Conservation (phyloP, 1,284 basidiomycete genomes). For the Volvariella volvacea region DNA sequence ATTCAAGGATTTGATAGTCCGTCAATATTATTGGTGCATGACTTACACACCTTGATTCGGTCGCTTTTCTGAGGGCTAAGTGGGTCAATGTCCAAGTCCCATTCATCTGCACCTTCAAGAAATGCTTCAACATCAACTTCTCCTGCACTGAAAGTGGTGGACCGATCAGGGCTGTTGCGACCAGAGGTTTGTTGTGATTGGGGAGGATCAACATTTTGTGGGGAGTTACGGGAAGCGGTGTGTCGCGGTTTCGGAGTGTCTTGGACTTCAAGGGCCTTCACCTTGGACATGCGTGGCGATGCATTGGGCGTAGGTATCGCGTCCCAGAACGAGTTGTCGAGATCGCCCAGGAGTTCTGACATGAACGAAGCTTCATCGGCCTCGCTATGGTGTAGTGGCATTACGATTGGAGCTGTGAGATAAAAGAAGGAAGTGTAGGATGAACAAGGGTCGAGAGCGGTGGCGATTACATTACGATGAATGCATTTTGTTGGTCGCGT, state of each 20-base stretch:
- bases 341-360: conserved; percentile 14
- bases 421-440: too few species aligned
- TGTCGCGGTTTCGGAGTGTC: conserved; percentile 7
- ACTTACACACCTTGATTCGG: conserved; percentile 15
- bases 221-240: conserved; percentile 1
- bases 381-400: background rate
- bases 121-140: conserved; percentile 34
- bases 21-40: conserved; percentile 10
- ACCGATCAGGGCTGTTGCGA: background rate
- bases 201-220: conserved; percentile 3
- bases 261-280: conserved; percentile 4
- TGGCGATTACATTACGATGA: too few species aligned
- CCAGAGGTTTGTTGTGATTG: conserved; percentile 4
- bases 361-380: background rate
- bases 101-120: conserved; percentile 51
- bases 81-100: conserved; percentile 44
- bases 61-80: conserved; percentile 34
- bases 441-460: too few species aligned
- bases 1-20: background rate
- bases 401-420: too few species aligned
- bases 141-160: conserved; percentile 16
- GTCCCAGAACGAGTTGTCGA: conserved; percentile 35
- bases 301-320: conserved; percentile 32
- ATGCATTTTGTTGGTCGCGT: too few species aligned
- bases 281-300: conserved; percentile 17